Evolutionary conservation across 345 rosid genomes (phyloP).

Genomic region (Murraya koenigii): DNA sequence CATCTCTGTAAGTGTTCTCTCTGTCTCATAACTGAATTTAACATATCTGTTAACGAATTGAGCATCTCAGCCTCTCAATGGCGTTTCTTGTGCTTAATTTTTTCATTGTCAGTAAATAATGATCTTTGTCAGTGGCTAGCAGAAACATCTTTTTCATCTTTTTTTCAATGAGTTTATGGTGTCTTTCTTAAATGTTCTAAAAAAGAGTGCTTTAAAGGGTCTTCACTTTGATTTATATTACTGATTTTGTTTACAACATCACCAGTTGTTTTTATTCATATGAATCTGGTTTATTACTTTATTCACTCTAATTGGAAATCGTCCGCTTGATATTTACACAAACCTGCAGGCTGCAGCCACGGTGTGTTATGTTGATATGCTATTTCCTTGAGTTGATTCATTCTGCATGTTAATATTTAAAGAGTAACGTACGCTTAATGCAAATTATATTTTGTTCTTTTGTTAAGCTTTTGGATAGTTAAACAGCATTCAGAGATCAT

Average conservation of each 20-base stretch:
- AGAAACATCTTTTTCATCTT: neutral
- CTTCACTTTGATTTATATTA: neutral
- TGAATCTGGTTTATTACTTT: neutral
- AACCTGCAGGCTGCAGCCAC: neutral
- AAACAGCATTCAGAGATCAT: neutral
- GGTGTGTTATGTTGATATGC: neutral
- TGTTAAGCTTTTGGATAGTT: neutral
- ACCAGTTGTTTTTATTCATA: neutral
- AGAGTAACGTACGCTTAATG: neutral
- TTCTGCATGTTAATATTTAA: neutral
- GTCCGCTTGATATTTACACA: neutral
- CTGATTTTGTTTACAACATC: neutral
- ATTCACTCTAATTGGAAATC: neutral
- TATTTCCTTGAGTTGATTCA: neutral
- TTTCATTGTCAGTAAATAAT: neutral
- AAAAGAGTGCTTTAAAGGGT: neutral
- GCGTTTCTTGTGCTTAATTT: neutral
- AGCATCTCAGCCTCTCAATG: neutral
- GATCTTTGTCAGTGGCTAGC: neutral
- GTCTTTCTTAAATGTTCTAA: neutral
- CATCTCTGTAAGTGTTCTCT: slow-evolving; percentile 22
- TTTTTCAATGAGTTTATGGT: neutral
- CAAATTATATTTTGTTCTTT: neutral
- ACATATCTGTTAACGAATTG: neutral
- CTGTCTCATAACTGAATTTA: neutral